phyloP scores from a whole-genome alignment of 225 moss, liverwort and hornwort genomes.

The Polytrichum commune region DNA sequence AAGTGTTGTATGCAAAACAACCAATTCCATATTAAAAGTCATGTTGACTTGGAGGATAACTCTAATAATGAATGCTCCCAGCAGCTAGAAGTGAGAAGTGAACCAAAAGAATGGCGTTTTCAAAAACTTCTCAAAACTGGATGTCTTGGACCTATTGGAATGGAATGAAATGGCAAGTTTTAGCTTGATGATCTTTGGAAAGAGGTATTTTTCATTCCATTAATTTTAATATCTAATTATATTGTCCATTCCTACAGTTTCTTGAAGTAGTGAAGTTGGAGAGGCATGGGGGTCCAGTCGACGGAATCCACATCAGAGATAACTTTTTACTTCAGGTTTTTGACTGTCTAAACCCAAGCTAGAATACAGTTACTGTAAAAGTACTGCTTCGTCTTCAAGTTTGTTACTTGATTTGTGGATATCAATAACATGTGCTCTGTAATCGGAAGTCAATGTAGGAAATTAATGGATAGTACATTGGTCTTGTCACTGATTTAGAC shows the following conservation, averaged over 20 bases:
- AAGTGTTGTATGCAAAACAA: too few relatives aligned
- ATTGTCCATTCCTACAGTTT: constrained; percentile 42
- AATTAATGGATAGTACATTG: background rate
- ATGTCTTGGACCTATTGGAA: background rate
- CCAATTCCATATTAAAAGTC: too few relatives aligned
- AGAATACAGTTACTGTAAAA: too few relatives aligned
- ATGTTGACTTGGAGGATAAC: too few relatives aligned
- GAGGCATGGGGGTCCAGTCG: constrained; percentile 50
- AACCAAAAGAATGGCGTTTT: too few relatives aligned
- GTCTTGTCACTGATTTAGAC: background rate
- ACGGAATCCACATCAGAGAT: constrained; percentile 55
- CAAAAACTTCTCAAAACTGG: background rate
- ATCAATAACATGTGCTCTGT: too few relatives aligned
- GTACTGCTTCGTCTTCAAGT: too few relatives aligned
- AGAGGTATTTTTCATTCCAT: background rate
- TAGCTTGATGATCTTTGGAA: background rate
- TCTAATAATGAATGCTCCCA: too few relatives aligned
- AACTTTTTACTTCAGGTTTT: constrained; percentile 71
- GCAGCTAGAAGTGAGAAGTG: too few relatives aligned
- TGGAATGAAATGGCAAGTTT: background rate
- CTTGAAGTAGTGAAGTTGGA: constrained; percentile 84
- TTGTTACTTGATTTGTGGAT: too few relatives aligned
- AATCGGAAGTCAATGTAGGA: too few relatives aligned
- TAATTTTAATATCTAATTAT: background rate
- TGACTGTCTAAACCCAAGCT: too few relatives aligned